phyloP scores from a whole-genome alignment of 345 rosid species.

The Carallia pectinifolia region DNA sequence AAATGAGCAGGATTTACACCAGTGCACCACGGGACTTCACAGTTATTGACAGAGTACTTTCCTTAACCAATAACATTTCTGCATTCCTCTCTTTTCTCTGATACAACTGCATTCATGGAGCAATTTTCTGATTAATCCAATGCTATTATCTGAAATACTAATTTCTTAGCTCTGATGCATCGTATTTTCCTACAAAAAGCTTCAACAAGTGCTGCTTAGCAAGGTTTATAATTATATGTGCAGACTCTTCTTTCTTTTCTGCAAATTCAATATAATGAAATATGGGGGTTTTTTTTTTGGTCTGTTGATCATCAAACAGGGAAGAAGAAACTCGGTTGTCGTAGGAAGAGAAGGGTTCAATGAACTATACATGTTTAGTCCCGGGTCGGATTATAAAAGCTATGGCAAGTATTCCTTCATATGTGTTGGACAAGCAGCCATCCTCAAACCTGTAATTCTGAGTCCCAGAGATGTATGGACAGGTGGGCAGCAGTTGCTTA shows the following conservation, averaged over 20 bases:
- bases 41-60: slow-evolving; percentile 67
- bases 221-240: neutral
- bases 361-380: slow-evolving; percentile 78
- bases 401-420: slow-evolving; percentile 70
- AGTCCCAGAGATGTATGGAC: slow-evolving; percentile 66
- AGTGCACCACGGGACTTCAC: slow-evolving; percentile 67
- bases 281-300: neutral
- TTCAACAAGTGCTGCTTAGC: neutral
- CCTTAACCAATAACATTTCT: neutral
- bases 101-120: neutral
- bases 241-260: neutral
- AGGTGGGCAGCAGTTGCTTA: slow-evolving; percentile 62
- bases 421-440: slow-evolving; percentile 63
- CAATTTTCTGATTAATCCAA: neutral
- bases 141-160: neutral
- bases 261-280: neutral
- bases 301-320: slow-evolving; percentile 35
- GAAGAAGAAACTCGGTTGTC: slow-evolving; percentile 76
- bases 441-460: slow-evolving; percentile 55
- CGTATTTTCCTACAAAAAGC: neutral
- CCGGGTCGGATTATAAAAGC: slow-evolving; percentile 67
- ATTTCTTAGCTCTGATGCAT: too few relatives aligned
- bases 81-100: neutral
- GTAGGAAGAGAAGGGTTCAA: slow-evolving; percentile 67
- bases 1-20: slow-evolving; percentile 80